Percentiles rank a stretch among this genome's conserved stretches.
Evolutionary conservation across 1,139 yeast species (phyloP).

Genomic region (Eremothecium sinecaudum): DNA sequence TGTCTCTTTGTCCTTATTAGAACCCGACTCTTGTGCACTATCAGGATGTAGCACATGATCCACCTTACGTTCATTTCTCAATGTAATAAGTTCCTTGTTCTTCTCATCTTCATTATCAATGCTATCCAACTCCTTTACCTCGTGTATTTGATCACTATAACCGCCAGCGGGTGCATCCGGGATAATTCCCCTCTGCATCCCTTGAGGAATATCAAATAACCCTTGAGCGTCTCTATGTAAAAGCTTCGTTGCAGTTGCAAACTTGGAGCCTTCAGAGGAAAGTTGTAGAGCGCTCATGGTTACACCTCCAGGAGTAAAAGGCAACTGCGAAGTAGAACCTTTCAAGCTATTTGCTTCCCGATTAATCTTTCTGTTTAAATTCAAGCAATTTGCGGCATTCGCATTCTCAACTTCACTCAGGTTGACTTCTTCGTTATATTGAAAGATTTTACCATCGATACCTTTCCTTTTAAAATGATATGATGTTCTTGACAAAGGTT

Average conservation of each 20-base stretch:
- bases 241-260: constrained; percentile 30
- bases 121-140: constrained; percentile 20
- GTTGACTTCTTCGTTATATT: constrained; percentile 53
- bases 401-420: constrained; percentile 43
- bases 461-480: constrained; percentile 64
- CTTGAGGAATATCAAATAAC: constrained; percentile 73
- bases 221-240: constrained; percentile 68
- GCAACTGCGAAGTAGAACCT: constrained; percentile 70
- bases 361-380: constrained; percentile 59
- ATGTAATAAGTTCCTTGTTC: constrained; percentile 27
- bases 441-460: constrained; percentile 55
- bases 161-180: constrained; percentile 16
- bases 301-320: constrained; percentile 91
- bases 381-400: constrained; percentile 58
- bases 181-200: constrained; percentile 64
- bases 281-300: constrained; percentile 30
- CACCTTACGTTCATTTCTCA: constrained; percentile 20
- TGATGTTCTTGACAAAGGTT: constrained; percentile 45
- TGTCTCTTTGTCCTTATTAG: not conserved
- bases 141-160: constrained; percentile 15
- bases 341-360: constrained; percentile 51
- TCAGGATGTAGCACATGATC: constrained; percentile 13
- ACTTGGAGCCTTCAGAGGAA: constrained; percentile 10
- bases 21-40: not conserved
- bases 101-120: constrained; percentile 25